Conservation (phyloP, 2,329 filamentous ascomycete species). For the Fusarium austroafricanum region DNA sequence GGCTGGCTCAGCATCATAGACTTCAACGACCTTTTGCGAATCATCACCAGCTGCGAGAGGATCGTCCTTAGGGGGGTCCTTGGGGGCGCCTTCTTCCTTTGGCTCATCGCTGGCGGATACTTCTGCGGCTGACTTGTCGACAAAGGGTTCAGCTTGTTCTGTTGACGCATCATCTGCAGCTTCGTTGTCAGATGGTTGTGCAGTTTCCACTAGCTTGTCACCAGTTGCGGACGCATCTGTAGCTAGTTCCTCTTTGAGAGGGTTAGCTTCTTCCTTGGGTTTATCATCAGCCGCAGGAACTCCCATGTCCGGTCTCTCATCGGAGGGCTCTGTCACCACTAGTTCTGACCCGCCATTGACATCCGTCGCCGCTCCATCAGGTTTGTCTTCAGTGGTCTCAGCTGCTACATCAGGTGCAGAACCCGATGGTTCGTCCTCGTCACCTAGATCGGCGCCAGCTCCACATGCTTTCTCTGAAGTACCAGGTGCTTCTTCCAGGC, state of each 20-base stretch:
- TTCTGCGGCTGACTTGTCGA: not conserved
- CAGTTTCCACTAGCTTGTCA: constrained; percentile 9
- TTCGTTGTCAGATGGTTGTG: not conserved
- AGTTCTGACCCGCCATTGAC: too few species aligned
- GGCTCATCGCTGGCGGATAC: not conserved
- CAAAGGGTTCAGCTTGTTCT: not conserved
- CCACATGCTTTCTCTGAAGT: not conserved
- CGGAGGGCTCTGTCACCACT: not conserved
- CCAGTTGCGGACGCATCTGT: constrained; percentile 3
- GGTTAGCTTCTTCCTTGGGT: constrained; percentile 1
- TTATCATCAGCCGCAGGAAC: not conserved
- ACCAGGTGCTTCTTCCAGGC: constrained; percentile 11
- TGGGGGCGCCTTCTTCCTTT: not conserved
- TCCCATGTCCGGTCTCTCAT: not conserved
- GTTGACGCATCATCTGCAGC: not conserved
- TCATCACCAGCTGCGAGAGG: not conserved
- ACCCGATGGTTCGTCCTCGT: not conserved
- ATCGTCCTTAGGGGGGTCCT: not conserved
- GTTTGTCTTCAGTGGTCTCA: constrained; percentile 5
- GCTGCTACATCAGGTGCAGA: not conserved
- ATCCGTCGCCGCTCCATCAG: not conserved
- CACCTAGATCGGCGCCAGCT: not conserved
- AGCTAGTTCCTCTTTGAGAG: constrained; percentile 2
- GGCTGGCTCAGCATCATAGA: not conserved
- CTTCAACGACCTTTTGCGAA: not conserved